Base-by-base conservation (phyloP, 1,139 yeast genomes). In the Kodamaea sp. region DNA sequence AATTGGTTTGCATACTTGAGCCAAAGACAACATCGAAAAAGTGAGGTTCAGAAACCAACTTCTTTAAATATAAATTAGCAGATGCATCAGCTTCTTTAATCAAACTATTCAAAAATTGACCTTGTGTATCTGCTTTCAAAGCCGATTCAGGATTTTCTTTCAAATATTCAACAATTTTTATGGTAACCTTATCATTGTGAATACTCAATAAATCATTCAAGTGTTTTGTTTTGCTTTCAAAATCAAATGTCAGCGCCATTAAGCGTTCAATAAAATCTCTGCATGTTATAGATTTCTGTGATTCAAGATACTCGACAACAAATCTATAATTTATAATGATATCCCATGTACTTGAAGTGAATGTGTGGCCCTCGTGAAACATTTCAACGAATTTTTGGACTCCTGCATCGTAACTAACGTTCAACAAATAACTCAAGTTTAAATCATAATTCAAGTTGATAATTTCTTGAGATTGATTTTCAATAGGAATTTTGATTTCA, bases 271-370 rank as follows among this genome's bases (percentile, higher is more conserved):
- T 41, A 36, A 70, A 55, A 4, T 56, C 55, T 6, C 47, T 39
- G 26, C 57, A 41, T 7, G 52, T 47, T 8, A 69, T 43, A 2
- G 44, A 34, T 24, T 52, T 52, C 12, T 37, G 41, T 6, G 37
- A 10, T 27, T 54, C 53, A 29, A 63, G 45, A 8, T 47, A 27
- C 12, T 55, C 57, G 27, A 49, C 31, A 7, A 62, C 49, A 43
- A 69, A 68, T 9, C 57, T 53, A 28, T 58, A 55, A 38, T 61
- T 66, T 11, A 67, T 48, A 2, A 70, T 38, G n/a, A 62, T 56
- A 9, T 47, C 47, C 67, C 74, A 67, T 1, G 75, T 70, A 1
- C 43, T 46, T 8, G 53, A 41, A 24, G 53, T 57, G 46, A 71
- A 70, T 7, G 52, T 55, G 35, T 53, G 54, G 1, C 71, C 73